Conservation (phyloP, 805 yeast species). For the Wickerhamomyces sydowiorum region DNA sequence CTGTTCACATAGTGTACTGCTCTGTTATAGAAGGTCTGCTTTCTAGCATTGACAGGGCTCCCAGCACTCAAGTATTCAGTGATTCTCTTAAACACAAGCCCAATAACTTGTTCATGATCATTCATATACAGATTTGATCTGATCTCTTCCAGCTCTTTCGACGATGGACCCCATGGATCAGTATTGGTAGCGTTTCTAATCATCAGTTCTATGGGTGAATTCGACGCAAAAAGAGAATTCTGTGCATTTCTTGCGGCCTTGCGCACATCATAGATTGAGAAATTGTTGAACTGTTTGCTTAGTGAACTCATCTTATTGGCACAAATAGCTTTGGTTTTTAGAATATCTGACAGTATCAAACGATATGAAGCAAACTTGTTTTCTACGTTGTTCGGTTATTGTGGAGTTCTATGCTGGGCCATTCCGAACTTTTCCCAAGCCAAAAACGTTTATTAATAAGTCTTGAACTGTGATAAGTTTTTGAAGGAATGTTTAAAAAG, state of each 20-base stretch:
- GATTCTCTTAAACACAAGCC: slow-evolving; percentile 26
- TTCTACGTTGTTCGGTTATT: not conserved
- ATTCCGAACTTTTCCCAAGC: too few relatives aligned
- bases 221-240: slow-evolving; percentile 30
- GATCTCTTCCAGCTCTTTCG: slow-evolving; percentile 34
- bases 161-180: slow-evolving; percentile 49
- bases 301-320: slow-evolving; percentile 23
- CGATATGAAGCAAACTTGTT: too few relatives aligned
- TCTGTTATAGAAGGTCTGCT: not conserved
- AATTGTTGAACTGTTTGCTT: slow-evolving; percentile 26
- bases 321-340: too few relatives aligned
- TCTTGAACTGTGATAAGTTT: too few relatives aligned
- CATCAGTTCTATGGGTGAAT: slow-evolving; percentile 28
- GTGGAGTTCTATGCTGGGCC: not conserved
- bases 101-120: slow-evolving; percentile 25
- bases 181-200: slow-evolving; percentile 43
- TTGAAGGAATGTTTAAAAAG: too few relatives aligned
- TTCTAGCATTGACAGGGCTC: not conserved
- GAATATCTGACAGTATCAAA: too few relatives aligned
- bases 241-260: slow-evolving; percentile 35
- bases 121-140: slow-evolving; percentile 2
- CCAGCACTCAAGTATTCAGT: slow-evolving; percentile 5
- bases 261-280: slow-evolving; percentile 32
- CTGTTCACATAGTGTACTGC: slow-evolving; percentile 30
- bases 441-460: not conserved